Conservation (phyloP, 164 flowering plant species). For the Magnolia changhungtana region DNA sequence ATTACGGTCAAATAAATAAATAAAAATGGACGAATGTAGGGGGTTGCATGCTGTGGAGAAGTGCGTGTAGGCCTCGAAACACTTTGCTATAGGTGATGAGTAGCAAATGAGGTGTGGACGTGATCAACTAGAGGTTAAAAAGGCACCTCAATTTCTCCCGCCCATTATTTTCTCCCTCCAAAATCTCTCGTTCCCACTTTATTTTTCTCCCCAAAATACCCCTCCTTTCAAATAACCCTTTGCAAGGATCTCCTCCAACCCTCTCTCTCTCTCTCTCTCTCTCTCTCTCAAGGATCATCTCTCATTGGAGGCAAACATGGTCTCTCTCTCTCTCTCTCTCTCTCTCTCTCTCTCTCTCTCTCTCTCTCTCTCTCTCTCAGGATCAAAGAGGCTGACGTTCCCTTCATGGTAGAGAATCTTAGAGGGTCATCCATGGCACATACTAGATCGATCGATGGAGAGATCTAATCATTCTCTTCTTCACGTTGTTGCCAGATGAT, state of each 20-base stretch:
- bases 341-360: slow-evolving; percentile 12
- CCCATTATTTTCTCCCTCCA: slow-evolving; percentile 21
- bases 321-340: background rate
- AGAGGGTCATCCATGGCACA: too few species aligned
- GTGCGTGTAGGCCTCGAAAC: too few species aligned
- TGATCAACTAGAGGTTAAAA: slow-evolving; percentile 5
- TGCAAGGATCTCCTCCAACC: slow-evolving; percentile 16
- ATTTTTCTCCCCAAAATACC: slow-evolving; percentile 10
- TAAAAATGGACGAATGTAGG: too few species aligned
- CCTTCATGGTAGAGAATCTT: too few species aligned
- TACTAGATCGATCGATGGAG: too few species aligned
- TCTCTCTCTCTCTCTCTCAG: background rate
- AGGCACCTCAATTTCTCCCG: background rate
- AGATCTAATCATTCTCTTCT: too few species aligned
- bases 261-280: background rate
- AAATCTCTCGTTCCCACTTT: slow-evolving; percentile 31
- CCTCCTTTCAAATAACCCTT: slow-evolving; percentile 19
- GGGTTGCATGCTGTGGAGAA: too few species aligned
- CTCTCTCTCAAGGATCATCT: background rate
- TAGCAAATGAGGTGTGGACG: slow-evolving; percentile 10
- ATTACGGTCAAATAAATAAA: too few species aligned
- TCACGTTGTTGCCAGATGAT: too few species aligned
- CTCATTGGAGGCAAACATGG: too few species aligned
- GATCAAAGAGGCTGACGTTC: too few species aligned
- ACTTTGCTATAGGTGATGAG: too few species aligned